Percentiles rank a stretch among this genome's conserved stretches.
phyloP scores from a whole-genome alignment of 768 basidiomycete species.

The Termitomyces eurrhizus region DNA sequence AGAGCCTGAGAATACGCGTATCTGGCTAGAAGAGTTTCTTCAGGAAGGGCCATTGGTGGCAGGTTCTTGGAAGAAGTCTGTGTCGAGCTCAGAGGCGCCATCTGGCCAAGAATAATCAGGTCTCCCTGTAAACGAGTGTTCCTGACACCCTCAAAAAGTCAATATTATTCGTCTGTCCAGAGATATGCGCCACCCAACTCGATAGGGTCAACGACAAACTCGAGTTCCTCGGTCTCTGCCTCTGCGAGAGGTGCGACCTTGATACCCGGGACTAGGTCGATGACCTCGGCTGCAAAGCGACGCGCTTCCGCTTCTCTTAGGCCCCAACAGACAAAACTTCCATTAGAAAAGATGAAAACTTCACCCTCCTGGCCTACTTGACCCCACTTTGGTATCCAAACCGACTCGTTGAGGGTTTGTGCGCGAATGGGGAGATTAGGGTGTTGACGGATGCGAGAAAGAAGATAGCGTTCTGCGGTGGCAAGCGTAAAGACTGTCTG shows the following conservation, averaged over 20 bases:
- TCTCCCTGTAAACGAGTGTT: slow-evolving; percentile 88
- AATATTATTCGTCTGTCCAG: slow-evolving; percentile 10
- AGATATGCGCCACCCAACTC: slow-evolving; percentile 56
- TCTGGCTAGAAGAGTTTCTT: slow-evolving; percentile 74
- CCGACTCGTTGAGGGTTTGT: slow-evolving; percentile 67
- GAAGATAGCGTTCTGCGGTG: slow-evolving; percentile 80
- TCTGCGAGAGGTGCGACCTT: slow-evolving; percentile 64
- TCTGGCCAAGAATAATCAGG: slow-evolving; percentile 81
- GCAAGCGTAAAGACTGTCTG: slow-evolving; percentile 78
- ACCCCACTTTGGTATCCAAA: slow-evolving; percentile 77
- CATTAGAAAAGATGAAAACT: slow-evolving; percentile 84
- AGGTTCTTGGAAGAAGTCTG: slow-evolving; percentile 40
- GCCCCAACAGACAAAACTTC: slow-evolving; percentile 91
- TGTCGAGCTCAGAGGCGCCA: slow-evolving; percentile 52
- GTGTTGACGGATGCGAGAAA: slow-evolving; percentile 54
- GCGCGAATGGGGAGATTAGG: slow-evolving; percentile 50
- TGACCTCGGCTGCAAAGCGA: slow-evolving; percentile 60
- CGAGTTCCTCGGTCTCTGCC: slow-evolving; percentile 84
- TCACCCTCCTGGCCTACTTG: slow-evolving; percentile 62
- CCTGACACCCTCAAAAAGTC: slow-evolving; percentile 34
- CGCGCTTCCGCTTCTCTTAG: slow-evolving; percentile 71
- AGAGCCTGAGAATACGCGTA: slow-evolving; percentile 92
- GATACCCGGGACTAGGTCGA: slow-evolving; percentile 47
- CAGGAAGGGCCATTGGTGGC: slow-evolving; percentile 55
- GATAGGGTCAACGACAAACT: slow-evolving; percentile 87